Evolutionary conservation across 495 filamentous ascomycete genomes (phyloP).

Genomic region (Parathielavia hyrcaniae): DNA sequence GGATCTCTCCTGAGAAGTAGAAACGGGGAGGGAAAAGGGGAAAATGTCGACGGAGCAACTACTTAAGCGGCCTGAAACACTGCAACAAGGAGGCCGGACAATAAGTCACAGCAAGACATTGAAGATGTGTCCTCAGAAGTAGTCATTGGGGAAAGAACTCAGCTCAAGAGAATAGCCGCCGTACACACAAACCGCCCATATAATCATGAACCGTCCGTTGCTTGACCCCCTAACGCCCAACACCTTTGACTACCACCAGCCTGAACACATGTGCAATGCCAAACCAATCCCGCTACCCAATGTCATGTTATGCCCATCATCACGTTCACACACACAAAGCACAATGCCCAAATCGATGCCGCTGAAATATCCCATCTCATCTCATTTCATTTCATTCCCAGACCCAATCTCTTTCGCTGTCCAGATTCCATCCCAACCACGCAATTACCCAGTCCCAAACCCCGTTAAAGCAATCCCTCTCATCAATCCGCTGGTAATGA

Average conservation of each 20-base stretch:
- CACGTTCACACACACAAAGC: background rate
- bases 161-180: background rate
- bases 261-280: background rate
- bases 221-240: background rate
- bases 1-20: no score
- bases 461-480: background rate
- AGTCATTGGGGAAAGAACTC: background rate
- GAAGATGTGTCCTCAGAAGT: background rate
- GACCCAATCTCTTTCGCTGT: no score
- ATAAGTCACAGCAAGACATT: background rate
- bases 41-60: no score
- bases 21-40: no score
- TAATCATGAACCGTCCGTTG: background rate
- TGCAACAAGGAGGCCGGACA: no score
- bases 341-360: background rate
- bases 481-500: background rate
- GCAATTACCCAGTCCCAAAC: background rate
- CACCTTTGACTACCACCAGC: background rate
- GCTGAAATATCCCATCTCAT: background rate
- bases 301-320: background rate
- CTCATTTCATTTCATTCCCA: no score
- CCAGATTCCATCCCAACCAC: background rate
- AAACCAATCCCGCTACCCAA: background rate
- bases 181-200: background rate
- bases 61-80: no score